phyloP scores from a whole-genome alignment of 495 filamentous ascomycete species.

The Annulohypoxylon nitens region DNA sequence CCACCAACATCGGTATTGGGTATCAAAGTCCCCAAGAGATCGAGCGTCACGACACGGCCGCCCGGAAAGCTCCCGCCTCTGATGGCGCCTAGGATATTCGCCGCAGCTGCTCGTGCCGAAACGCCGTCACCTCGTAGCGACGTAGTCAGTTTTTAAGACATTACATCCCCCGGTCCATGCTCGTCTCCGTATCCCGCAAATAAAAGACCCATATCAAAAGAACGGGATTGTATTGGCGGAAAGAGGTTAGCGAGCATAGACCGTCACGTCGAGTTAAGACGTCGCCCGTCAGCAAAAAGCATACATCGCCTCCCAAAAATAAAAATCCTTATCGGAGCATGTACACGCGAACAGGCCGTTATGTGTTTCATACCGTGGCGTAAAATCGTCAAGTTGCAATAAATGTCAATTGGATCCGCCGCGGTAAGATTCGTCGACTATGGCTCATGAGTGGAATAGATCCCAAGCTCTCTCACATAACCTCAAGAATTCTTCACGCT shows the following conservation, averaged over 20 bases:
- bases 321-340: constrained; percentile 34
- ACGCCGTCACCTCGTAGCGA: constrained; percentile 23
- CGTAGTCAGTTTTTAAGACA: constrained; percentile 38
- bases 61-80: constrained; percentile 10
- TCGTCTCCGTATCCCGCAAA: constrained; percentile 17
- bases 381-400: constrained; percentile 45
- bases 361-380: constrained; percentile 46
- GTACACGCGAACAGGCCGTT: constrained; percentile 41
- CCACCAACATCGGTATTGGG: constrained; percentile 25
- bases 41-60: neutral
- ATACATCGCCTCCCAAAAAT: constrained; percentile 38
- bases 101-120: constrained; percentile 10
- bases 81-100: constrained; percentile 5
- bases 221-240: constrained; percentile 36
- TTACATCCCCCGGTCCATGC: constrained; percentile 40
- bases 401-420: constrained; percentile 39
- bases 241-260: constrained; percentile 24
- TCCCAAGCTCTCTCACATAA: constrained; percentile 95
- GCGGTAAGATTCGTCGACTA: constrained; percentile 11
- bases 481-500: constrained; percentile 93
- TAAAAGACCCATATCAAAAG: constrained; percentile 19
- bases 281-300: constrained; percentile 34
- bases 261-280: constrained; percentile 19
- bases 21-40: constrained; percentile 29
- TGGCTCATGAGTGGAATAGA: constrained; percentile 87